These are phyloP conservation scores for Arthrinium puccinioides DNA, from an alignment of 2,329 filamentous ascomycete species.

Conservation along the genomic window DNA sequence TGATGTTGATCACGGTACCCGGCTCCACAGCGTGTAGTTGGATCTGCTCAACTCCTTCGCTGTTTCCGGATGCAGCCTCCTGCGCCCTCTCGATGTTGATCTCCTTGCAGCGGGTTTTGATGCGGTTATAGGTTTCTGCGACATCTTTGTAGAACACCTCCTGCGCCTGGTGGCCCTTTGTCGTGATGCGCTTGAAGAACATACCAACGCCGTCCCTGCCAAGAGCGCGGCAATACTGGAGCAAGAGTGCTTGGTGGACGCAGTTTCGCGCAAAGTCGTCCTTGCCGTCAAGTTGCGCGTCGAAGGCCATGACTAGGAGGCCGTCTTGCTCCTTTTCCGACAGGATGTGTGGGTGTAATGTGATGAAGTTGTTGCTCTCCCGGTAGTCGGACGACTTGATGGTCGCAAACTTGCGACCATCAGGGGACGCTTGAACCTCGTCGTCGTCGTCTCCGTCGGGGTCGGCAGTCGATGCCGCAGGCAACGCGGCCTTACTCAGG, in stretches of 20 bases:
- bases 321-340: constrained; percentile 85
- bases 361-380: constrained; percentile 67
- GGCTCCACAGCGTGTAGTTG: constrained; percentile 95
- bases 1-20: constrained; percentile 84
- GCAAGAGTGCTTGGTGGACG: constrained; percentile 84
- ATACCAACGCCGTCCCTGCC: constrained; percentile 81
- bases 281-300: constrained; percentile 70
- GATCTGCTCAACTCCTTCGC: constrained; percentile 82
- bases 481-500: constrained; percentile 20
- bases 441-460: constrained; percentile 58
- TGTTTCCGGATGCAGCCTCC: constrained; percentile 34
- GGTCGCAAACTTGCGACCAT: constrained; percentile 73
- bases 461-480: constrained; percentile 12
- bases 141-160: constrained; percentile 92
- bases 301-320: constrained; percentile 85
- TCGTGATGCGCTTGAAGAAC: constrained; percentile 96
- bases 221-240: constrained; percentile 91
- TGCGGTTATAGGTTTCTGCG: constrained; percentile 75
- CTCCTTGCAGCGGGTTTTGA: constrained; percentile 69
- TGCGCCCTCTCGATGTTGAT: constrained; percentile 50
- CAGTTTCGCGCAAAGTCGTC: constrained; percentile 75
- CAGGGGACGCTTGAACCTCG: constrained; percentile 65
- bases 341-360: constrained; percentile 69
- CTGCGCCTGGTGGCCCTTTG: constrained; percentile 79
- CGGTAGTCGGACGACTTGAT: constrained; percentile 72